Percentiles rank a stretch among this genome's conserved stretches.
Evolutionary conservation across 768 basidiomycete species (phyloP).

Genomic region (Gloeopeniophorella convolvens): DNA sequence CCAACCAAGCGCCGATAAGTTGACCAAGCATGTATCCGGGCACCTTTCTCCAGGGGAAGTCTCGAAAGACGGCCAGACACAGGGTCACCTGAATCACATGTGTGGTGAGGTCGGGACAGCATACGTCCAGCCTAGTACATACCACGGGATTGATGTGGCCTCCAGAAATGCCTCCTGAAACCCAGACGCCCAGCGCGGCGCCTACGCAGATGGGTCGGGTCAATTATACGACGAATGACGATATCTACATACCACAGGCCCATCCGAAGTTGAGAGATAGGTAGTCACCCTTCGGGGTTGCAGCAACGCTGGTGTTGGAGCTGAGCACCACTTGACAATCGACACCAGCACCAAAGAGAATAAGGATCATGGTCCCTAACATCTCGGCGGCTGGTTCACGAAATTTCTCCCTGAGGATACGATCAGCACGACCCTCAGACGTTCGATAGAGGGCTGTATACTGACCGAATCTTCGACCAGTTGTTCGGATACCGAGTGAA

Average conservation of each 20-base stretch:
- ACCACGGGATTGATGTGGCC: slow-evolving; percentile 47
- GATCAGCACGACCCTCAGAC: background rate
- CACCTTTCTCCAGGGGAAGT: slow-evolving; percentile 78
- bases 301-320: slow-evolving; percentile 19
- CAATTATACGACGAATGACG: background rate
- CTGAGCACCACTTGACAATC: slow-evolving; percentile 24
- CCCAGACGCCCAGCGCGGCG: slow-evolving; percentile 62
- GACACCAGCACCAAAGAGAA: slow-evolving; percentile 21
- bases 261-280: slow-evolving; percentile 21
- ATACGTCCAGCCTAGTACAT: background rate
- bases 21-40: slow-evolving; percentile 63
- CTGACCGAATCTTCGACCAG: slow-evolving; percentile 22
- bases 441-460: background rate
- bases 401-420: background rate
- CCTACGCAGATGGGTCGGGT: slow-evolving; percentile 28
- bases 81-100: slow-evolving; percentile 51
- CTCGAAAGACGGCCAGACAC: slow-evolving; percentile 58
- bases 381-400: slow-evolving; percentile 25
- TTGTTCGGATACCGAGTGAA: slow-evolving; percentile 16
- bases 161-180: slow-evolving; percentile 58
- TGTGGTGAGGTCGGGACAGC: background rate
- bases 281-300: slow-evolving; percentile 22
- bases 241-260: slow-evolving; percentile 19
- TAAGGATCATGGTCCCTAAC: slow-evolving; percentile 25
- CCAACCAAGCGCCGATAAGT: slow-evolving; percentile 52